phyloP scores from a whole-genome alignment of 169 alveolate species.

The Eimeria acervulina region DNA sequence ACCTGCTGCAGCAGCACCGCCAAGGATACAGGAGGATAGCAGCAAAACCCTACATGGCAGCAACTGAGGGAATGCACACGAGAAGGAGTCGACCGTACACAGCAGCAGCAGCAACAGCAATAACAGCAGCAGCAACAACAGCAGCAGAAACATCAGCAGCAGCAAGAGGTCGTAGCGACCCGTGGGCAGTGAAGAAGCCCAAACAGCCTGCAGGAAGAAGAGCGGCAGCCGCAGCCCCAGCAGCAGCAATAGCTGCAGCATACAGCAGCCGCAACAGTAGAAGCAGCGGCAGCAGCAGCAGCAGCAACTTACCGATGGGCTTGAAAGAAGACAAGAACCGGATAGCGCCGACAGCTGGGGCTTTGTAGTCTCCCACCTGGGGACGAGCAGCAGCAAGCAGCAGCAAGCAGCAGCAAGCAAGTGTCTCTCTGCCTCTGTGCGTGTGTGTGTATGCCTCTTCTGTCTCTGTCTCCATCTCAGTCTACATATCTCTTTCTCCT shows the following conservation, averaged over 20 bases:
- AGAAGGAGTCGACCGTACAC: too few species aligned
- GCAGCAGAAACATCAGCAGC: not conserved
- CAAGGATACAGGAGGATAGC: not conserved
- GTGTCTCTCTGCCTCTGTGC: not conserved
- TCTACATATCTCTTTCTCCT: too few species aligned
- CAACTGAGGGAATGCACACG: too few species aligned
- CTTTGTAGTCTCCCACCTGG: constrained; percentile 74
- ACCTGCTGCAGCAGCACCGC: constrained; percentile 2
- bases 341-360: constrained; percentile 71
- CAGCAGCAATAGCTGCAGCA: not conserved
- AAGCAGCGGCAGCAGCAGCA: constrained; percentile 4
- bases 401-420: not conserved
- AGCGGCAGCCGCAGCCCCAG: not conserved
- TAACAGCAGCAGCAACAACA: not conserved
- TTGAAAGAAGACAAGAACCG: constrained; percentile 43
- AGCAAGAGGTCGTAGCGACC: not conserved
- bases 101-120: not conserved
- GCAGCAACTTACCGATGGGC: constrained; percentile 47
- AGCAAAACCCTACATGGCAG: too few species aligned
- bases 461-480: not conserved
- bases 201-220: not conserved
- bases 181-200: not conserved
- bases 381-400: constrained; percentile 42
- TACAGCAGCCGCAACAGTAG: not conserved
- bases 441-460: not conserved